These are phyloP conservation scores for Cercospora brassicicola DNA, from an alignment of 2,329 filamentous ascomycete species.

Conservation along the genomic window DNA sequence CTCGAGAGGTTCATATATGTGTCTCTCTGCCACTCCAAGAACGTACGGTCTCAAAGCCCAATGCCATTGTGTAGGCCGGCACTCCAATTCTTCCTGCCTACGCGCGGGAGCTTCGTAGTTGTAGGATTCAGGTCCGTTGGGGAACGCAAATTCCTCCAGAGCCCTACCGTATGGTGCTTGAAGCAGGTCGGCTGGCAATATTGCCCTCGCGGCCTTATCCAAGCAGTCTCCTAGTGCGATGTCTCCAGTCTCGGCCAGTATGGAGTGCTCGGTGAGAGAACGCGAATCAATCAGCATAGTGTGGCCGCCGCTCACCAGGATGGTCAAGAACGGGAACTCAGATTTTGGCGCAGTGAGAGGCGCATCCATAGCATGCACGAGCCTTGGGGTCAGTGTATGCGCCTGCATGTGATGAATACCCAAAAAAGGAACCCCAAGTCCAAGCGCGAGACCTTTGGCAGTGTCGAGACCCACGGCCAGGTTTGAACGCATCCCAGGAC, in stretches of 20 bases:
- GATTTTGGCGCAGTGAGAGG: slow-evolving; percentile 41
- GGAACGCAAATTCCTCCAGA: slow-evolving; percentile 79
- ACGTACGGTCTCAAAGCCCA: slow-evolving; percentile 64
- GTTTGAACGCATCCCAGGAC: slow-evolving; percentile 82
- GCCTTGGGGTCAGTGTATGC: slow-evolving; percentile 82
- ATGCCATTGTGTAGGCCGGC: slow-evolving; percentile 52
- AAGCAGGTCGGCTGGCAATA: slow-evolving; percentile 66
- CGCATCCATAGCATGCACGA: slow-evolving; percentile 49
- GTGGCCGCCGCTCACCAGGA: slow-evolving; percentile 90
- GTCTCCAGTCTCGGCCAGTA: slow-evolving; percentile 73
- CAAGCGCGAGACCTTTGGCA: slow-evolving; percentile 82
- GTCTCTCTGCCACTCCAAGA: not conserved
- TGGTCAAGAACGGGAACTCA: slow-evolving; percentile 78
- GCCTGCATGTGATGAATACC: slow-evolving; percentile 98
- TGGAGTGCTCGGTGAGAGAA: slow-evolving; percentile 65
- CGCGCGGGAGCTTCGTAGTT: slow-evolving; percentile 61
- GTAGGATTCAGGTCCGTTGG: slow-evolving; percentile 46
- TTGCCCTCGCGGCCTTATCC: slow-evolving; percentile 78
- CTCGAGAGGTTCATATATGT: not conserved
- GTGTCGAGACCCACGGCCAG: slow-evolving; percentile 75
- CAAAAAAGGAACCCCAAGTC: slow-evolving; percentile 78
- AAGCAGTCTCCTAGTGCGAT: slow-evolving; percentile 87
- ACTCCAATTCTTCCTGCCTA: slow-evolving; percentile 60
- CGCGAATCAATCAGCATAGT: slow-evolving; percentile 78
- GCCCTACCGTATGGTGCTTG: slow-evolving; percentile 76